Evolutionary conservation across 73 alveolate species (phyloP).

Genomic region (Tetrahymena thermophila): DNA sequence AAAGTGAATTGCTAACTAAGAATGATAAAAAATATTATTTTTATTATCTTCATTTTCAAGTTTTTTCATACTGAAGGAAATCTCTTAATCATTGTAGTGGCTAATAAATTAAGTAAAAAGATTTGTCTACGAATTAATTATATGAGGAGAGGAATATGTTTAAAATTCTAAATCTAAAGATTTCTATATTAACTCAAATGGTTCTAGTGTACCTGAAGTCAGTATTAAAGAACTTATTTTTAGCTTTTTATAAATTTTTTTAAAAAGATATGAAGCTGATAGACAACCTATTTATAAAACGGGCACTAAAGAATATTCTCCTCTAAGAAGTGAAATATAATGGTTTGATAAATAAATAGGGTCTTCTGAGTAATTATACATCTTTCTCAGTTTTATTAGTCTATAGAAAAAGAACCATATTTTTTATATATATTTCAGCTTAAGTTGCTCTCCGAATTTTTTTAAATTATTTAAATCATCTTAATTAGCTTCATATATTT

Average conservation of each 20-base stretch:
- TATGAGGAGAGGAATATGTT: not conserved
- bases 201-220: conserved; percentile 94
- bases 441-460: not conserved
- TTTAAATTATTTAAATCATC: not conserved
- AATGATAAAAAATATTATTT: not conserved
- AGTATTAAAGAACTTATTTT: conserved; percentile 50
- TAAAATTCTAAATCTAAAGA: not conserved
- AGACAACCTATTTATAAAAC: not conserved
- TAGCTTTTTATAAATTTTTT: not conserved
- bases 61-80: not conserved
- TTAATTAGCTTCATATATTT: not conserved
- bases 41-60: not conserved
- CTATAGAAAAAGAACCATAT: not conserved
- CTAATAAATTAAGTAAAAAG: not conserved
- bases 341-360: not conserved
- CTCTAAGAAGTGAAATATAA: not conserved
- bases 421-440: not conserved
- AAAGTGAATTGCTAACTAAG: not conserved
- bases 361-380: not conserved
- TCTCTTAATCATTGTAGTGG: not conserved
- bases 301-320: not conserved
- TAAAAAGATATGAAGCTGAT: not conserved
- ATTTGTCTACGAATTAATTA: not conserved
- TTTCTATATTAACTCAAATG: conserved; percentile 54
- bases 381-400: not conserved